Percentiles rank a stretch among this genome's conserved stretches.
Evolutionary conservation across 257 asterid species (phyloP).

Genomic region (Jaltomata sinuosa): DNA sequence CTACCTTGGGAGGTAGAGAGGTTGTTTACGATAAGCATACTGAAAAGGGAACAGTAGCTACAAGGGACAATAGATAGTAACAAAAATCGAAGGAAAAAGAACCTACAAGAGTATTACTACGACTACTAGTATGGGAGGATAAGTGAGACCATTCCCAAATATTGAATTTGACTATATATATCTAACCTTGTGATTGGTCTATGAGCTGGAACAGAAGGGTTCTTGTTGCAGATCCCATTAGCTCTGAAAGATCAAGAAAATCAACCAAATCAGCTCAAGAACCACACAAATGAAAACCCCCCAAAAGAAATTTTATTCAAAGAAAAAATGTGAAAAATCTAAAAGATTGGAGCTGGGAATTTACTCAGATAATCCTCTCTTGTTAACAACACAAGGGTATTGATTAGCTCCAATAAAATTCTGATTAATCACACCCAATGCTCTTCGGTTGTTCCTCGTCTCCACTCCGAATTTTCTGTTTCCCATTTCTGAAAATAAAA

Average conservation of each 20-base stretch:
- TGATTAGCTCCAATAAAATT: conserved; percentile 36
- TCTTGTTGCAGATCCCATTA: conserved; percentile 42
- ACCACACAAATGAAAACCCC: not conserved
- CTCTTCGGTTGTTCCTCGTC: conserved; percentile 52
- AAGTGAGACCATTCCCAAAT: not conserved
- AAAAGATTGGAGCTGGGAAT: conserved; percentile 13
- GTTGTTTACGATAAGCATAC: no score
- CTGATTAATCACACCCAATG: conserved; percentile 53
- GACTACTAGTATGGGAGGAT: no score
- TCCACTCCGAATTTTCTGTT: conserved; percentile 59
- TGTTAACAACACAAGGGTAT: conserved; percentile 37
- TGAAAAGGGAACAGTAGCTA: no score
- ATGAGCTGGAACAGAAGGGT: conserved; percentile 33
- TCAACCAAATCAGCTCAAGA: not conserved
- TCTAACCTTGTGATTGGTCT: conserved; percentile 63
- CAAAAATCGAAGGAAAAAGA: no score
- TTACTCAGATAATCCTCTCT: conserved; percentile 64
- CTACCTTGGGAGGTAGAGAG: no score
- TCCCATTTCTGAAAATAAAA: conserved; percentile 20
- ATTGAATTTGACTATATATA: not conserved
- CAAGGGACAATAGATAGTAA: no score
- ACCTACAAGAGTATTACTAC: no score
- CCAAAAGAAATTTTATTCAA: not conserved
- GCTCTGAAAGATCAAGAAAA: conserved; percentile 22
- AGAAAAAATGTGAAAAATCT: not conserved